These are phyloP conservation scores for Candida alai DNA, from an alignment of 805 yeast genomes.

Conservation along the genomic window DNA sequence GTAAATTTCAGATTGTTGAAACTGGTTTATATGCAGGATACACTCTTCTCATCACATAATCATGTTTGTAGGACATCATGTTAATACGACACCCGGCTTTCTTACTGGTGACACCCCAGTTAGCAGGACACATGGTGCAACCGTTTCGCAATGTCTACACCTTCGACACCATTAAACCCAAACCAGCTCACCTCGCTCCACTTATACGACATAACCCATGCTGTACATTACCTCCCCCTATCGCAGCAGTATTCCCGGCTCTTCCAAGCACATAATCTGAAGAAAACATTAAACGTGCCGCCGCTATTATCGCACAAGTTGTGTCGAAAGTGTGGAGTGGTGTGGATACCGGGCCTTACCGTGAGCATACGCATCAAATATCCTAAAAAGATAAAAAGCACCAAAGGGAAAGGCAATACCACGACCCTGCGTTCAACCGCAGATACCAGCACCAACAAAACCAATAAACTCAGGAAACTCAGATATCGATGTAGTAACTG, in stretches of 20 bases:
- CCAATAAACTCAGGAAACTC: conserved; percentile 9
- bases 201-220: conserved; percentile 28
- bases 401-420: background rate
- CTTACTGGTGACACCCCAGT: no score
- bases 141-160: background rate
- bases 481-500: conserved; percentile 11
- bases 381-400: conserved; percentile 7
- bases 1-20: no score
- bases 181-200: conserved; percentile 23
- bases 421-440: background rate
- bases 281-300: conserved; percentile 27
- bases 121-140: no score
- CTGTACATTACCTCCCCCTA: conserved; percentile 22
- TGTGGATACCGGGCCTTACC: conserved; percentile 34
- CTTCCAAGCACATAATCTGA: conserved; percentile 18
- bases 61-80: no score
- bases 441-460: background rate
- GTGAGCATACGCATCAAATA: conserved; percentile 20
- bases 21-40: no score
- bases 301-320: conserved; percentile 20
- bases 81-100: no score
- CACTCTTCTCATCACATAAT: no score
- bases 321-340: conserved; percentile 30
- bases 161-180: conserved; percentile 3
- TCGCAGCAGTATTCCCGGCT: conserved; percentile 21